Percentiles rank a stretch among this genome's conserved stretches.
Conservation (phyloP, 768 basidiomycete species). For the Auriculariales sp. region DNA sequence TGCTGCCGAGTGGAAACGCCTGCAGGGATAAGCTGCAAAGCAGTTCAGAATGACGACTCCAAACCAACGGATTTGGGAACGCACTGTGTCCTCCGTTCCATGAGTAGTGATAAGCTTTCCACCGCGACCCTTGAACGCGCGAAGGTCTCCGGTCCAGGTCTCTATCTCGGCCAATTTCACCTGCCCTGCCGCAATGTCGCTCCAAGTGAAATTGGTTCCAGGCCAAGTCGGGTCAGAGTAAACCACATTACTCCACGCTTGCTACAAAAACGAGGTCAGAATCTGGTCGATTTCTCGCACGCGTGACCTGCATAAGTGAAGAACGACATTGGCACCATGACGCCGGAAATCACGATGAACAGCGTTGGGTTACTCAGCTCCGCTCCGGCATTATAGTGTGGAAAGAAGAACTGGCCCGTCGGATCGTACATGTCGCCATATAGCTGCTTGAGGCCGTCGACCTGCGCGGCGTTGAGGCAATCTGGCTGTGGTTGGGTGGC, state of each 20-base stretch:
- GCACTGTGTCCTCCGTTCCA: conserved; percentile 7
- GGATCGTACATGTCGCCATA: conserved; percentile 15
- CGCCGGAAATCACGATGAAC: neutral
- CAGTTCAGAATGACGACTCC: too few relatives aligned
- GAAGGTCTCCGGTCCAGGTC: too few relatives aligned
- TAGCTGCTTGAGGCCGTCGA: conserved; percentile 14
- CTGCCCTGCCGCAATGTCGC: too few relatives aligned
- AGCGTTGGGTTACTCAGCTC: conserved; percentile 7
- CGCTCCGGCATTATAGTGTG: conserved; percentile 16
- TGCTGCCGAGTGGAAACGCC: too few relatives aligned
- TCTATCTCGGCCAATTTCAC: too few relatives aligned
- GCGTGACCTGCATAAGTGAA: neutral
- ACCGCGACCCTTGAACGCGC: conserved; percentile 11
- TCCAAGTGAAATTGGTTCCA: neutral
- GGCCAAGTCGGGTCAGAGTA: neutral
- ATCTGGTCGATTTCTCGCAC: too few relatives aligned
- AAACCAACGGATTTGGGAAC: neutral
- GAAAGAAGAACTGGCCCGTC: conserved; percentile 12
- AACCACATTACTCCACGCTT: neutral
- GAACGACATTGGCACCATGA: neutral
- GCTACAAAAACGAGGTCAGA: neutral
- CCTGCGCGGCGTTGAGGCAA: conserved; percentile 15
- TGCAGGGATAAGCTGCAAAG: too few relatives aligned
- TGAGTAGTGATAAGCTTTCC: conserved; percentile 16
- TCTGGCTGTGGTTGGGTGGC: conserved; percentile 2